Percentiles rank a stretch among this genome's conserved stretches.
Conservation (phyloP, 176 grass and related monocot species). For the Carex littledalei region DNA sequence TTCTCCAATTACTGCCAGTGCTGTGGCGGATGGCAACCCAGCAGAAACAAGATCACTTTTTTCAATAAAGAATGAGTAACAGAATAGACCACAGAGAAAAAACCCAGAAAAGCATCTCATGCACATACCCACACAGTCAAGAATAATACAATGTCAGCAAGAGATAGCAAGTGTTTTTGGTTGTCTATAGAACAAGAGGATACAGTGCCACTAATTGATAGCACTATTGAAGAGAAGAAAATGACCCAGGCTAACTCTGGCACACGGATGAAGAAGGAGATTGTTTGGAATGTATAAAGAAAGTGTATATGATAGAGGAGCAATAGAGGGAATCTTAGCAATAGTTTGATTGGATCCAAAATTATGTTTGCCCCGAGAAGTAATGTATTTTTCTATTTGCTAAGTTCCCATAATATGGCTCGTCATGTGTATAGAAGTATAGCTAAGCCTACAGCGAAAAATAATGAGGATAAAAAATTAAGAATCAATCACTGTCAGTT, state of each 20-base stretch:
- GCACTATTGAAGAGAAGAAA: too few relatives aligned
- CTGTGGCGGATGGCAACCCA: slow-evolving; percentile 9
- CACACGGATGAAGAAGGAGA: not conserved
- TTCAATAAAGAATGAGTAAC: slow-evolving; percentile 25
- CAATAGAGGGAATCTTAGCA: not conserved
- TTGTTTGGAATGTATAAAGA: not conserved
- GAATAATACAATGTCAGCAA: slow-evolving; percentile 25
- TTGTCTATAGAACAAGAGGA: not conserved
- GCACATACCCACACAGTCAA: slow-evolving; percentile 26
- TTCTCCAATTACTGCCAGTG: slow-evolving; percentile 26
- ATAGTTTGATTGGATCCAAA: not conserved
- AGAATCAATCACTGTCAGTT: not conserved
- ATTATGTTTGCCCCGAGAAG: not conserved
- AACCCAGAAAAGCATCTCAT: slow-evolving; percentile 30
- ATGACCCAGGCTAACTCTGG: too few relatives aligned
- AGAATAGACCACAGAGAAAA: slow-evolving; percentile 20
- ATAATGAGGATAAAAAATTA: not conserved
- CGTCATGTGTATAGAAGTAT: not conserved
- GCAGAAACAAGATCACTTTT: slow-evolving; percentile 14
- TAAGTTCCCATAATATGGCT: not conserved
- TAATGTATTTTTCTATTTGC: not conserved
- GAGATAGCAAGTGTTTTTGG: slow-evolving; percentile 18
- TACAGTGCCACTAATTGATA: not conserved
- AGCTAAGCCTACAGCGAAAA: not conserved
- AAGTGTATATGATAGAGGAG: not conserved